Conservation (phyloP, 495 filamentous ascomycete genomes). For the Geoglossum glabrum region DNA sequence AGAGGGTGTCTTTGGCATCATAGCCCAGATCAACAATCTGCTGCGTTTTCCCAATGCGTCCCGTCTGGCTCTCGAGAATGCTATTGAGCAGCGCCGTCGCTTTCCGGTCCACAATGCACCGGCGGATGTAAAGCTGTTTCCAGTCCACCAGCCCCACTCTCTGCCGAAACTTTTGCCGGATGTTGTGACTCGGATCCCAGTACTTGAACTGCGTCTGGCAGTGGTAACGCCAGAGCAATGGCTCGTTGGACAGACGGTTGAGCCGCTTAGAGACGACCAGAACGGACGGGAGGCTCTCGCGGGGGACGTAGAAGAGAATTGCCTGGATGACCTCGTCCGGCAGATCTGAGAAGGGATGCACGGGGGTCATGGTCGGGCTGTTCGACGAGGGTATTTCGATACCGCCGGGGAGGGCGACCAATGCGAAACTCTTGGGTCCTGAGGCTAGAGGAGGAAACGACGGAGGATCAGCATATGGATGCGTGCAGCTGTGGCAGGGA, state of each 20-base stretch:
- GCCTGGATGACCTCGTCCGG: constrained; percentile 22
- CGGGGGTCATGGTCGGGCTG: background rate
- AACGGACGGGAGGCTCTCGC: constrained; percentile 21
- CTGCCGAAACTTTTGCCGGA: constrained; percentile 32
- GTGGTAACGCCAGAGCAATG: constrained; percentile 59
- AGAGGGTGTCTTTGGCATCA: constrained; percentile 71
- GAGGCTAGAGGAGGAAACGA: background rate
- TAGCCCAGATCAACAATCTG: constrained; percentile 52
- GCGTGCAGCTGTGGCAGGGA: too few species aligned
- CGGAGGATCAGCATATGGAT: too few species aligned
- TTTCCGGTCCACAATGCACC: constrained; percentile 30
- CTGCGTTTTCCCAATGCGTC: constrained; percentile 47
- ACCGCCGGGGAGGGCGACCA: background rate
- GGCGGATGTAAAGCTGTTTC: constrained; percentile 48
- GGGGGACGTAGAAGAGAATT: constrained; percentile 18
- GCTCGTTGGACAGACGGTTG: constrained; percentile 40
- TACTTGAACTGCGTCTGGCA: constrained; percentile 45
- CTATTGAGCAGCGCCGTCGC: constrained; percentile 42
- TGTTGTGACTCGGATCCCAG: constrained; percentile 50
- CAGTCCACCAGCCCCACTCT: constrained; percentile 44
- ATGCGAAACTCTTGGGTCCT: too few species aligned
- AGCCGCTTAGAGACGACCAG: constrained; percentile 44
- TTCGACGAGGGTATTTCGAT: background rate
- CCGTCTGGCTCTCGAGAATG: constrained; percentile 45
- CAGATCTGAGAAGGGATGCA: constrained; percentile 7